Evolutionary conservation across 75 land plant genomes (phyloP).

Genomic region (Selaginella tamariscina): DNA sequence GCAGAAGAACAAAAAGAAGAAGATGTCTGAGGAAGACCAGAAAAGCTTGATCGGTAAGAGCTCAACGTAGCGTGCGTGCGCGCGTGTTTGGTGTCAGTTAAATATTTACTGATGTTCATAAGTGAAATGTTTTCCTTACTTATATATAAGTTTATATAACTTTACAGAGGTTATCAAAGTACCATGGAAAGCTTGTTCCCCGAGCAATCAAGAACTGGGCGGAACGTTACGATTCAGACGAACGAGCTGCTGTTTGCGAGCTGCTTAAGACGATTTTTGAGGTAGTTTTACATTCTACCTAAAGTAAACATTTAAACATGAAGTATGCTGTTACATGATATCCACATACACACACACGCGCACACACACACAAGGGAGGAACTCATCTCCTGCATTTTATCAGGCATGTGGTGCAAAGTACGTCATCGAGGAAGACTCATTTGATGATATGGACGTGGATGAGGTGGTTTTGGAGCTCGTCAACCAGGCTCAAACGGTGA

Average conservation of each 20-base stretch:
- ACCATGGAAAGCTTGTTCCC: slow-evolving; percentile 52
- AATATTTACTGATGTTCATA: too few species aligned
- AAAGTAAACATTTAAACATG: neutral
- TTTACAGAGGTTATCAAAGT: slow-evolving; percentile 62
- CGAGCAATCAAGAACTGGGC: slow-evolving; percentile 63
- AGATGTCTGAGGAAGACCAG: neutral
- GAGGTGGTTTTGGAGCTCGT: slow-evolving; percentile 77
- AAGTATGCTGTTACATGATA: neutral
- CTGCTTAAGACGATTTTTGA: slow-evolving; percentile 67
- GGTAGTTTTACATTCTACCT: slow-evolving; percentile 18
- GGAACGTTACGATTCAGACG: slow-evolving; percentile 59
- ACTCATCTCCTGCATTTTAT: neutral
- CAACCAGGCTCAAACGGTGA: slow-evolving; percentile 46
- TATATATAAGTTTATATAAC: neutral
- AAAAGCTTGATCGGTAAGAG: neutral
- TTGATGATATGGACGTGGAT: slow-evolving; percentile 77
- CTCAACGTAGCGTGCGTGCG: neutral
- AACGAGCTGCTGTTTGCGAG: slow-evolving; percentile 52
- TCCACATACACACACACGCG: too few species aligned
- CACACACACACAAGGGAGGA: too few species aligned
- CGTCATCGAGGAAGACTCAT: slow-evolving; percentile 35
- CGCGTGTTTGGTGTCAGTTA: too few species aligned
- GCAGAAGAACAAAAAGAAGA: neutral
- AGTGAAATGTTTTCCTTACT: neutral
- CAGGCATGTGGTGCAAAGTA: slow-evolving; percentile 88